Evolutionary conservation across 2,329 filamentous ascomycete genomes (phyloP).

Genomic region (Aspergillus alliaceus): DNA sequence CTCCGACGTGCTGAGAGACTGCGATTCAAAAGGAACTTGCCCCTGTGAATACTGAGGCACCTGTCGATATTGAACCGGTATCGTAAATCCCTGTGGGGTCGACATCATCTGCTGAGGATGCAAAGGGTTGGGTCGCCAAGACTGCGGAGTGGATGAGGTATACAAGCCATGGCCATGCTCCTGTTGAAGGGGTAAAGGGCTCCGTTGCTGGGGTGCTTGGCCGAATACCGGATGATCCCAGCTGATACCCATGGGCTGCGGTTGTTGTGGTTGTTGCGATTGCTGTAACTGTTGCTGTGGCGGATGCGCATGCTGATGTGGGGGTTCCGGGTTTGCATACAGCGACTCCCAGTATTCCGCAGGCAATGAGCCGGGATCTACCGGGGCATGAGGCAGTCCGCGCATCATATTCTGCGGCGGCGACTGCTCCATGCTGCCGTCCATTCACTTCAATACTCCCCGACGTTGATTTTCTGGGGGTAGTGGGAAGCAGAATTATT

Average conservation of each 20-base stretch:
- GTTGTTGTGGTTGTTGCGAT: constrained; percentile 20
- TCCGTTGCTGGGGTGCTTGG: constrained; percentile 25
- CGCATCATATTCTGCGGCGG: constrained; percentile 30
- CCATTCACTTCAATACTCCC: constrained; percentile 3
- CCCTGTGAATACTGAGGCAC: constrained; percentile 31
- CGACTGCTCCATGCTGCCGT: constrained; percentile 36
- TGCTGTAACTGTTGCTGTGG: constrained; percentile 25
- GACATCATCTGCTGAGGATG: constrained; percentile 25
- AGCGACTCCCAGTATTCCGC: constrained; percentile 42
- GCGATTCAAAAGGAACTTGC: constrained; percentile 32
- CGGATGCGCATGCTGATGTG: constrained; percentile 27
- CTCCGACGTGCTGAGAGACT: constrained; percentile 27
- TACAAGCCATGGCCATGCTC: constrained; percentile 35
- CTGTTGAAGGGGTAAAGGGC: constrained; percentile 23
- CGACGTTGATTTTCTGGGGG: background rate
- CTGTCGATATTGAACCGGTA: constrained; percentile 32
- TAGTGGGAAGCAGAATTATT: background rate
- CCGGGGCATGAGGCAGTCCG: constrained; percentile 28
- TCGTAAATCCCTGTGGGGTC: constrained; percentile 27
- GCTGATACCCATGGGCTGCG: constrained; percentile 31
- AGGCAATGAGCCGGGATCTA: constrained; percentile 27
- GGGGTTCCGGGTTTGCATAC: constrained; percentile 25
- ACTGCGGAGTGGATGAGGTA: constrained; percentile 28
- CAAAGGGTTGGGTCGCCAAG: constrained; percentile 35
- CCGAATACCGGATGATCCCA: constrained; percentile 40